Percentiles rank a stretch among this genome's conserved stretches.
phyloP scores from a whole-genome alignment of 805 yeast species.

The Hanseniaspora occidentalis region DNA sequence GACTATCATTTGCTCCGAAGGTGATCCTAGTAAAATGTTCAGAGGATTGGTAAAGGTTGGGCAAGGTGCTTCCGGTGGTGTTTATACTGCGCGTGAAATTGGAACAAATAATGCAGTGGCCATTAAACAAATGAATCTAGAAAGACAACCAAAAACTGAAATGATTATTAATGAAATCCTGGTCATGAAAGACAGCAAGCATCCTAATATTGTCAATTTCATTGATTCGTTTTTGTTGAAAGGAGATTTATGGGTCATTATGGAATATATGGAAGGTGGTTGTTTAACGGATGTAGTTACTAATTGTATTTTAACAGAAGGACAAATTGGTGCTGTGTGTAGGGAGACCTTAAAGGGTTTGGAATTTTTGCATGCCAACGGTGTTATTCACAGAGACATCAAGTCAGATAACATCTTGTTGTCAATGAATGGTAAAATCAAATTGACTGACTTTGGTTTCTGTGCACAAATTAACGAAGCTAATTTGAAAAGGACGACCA shows the following conservation, averaged over 20 bases:
- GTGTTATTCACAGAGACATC: conserved; percentile 91
- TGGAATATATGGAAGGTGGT: conserved; percentile 99
- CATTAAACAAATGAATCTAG: conserved; percentile 90
- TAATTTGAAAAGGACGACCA: conserved; percentile 82
- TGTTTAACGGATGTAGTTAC: conserved; percentile 91
- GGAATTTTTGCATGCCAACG: conserved; percentile 77
- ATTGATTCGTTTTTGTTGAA: conserved; percentile 70
- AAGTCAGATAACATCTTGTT: conserved; percentile 87
- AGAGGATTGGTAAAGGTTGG: conserved; percentile 73
- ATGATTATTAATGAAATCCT: conserved; percentile 86
- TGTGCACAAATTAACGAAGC: conserved; percentile 86
- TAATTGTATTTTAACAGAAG: conserved; percentile 77
- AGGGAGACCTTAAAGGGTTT: conserved; percentile 82
- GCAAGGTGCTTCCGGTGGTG: conserved; percentile 98
- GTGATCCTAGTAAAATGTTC: conserved; percentile 69
- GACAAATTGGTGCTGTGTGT: conserved; percentile 91
- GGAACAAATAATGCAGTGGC: conserved; percentile 60
- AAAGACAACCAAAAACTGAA: conserved; percentile 91
- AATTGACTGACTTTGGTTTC: conserved; percentile 91
- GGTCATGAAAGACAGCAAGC: conserved; percentile 89
- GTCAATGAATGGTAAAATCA: conserved; percentile 76
- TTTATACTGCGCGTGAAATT: conserved; percentile 69
- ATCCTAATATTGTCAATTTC: conserved; percentile 87
- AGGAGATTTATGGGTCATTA: conserved; percentile 88
- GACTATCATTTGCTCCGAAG: conserved; percentile 64